Base-by-base conservation (phyloP, 2,329 filamentous ascomycete species). In the Penicillium sclerotiorum region DNA sequence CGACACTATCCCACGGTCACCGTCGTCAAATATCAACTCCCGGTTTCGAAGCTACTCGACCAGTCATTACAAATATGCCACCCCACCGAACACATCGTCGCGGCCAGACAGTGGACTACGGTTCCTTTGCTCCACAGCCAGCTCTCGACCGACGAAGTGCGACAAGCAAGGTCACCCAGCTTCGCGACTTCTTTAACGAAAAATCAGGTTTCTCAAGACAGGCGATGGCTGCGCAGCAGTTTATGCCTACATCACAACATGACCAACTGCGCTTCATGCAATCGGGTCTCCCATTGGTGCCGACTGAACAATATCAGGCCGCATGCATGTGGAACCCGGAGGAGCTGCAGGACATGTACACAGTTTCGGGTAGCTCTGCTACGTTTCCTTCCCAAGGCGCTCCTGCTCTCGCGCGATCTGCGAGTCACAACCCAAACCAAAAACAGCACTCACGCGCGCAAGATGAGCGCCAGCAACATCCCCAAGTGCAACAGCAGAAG, bases 21-120 rank as follows among this genome's bases (percentile, higher is more conserved):
- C 83, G 89, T 73, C 88, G 91, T 77, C 90, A 95, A 79, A 87
- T 89, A 67, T 96, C 91, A 66, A 93, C 89, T 68, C 89, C 89
- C 58, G 83, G 82, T 73, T 89, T 89, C 75, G 89, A 93, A 71
- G 83, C 84, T 65, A 82, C 84, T 69, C 46, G 32, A 46, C 38
- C 35, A 32, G 22, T 30, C 39, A 60, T 78, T 82, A 73, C 77
- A 76, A 64, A 71, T 74, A 71, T 78, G 77, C 70, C 72, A 71
- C 62, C 55, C 32, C 52, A 48, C 49, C 56, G 59, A 38, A 77
- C 79, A 70, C 89, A 95, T 75, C 86, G 90, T 74, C 83, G 90
- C 71, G 92, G 91, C 67, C 84, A 92, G 76, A 94, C 89, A 76
- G 80, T 95, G 64, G 90, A 95, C 75, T 88, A 83, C 59, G 78